A percentile compares a stretch with the other conserved stretches of the same genome.
phyloP scores from a whole-genome alignment of 2,329 filamentous ascomycete genomes.

The Cladosporium cucumerinum region DNA sequence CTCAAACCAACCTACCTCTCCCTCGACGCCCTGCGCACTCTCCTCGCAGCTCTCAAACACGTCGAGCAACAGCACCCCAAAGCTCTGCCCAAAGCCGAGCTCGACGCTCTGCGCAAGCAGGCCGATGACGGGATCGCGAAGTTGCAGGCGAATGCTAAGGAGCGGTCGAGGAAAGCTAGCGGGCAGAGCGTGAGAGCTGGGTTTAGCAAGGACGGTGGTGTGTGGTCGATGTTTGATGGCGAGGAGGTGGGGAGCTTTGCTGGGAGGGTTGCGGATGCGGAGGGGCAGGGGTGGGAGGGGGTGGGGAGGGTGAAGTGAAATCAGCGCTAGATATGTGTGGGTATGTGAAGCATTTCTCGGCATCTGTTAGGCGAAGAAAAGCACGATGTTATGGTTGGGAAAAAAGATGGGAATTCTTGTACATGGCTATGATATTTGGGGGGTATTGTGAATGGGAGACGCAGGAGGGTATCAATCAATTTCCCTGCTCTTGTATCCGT shows the following conservation, averaged over 20 bases:
- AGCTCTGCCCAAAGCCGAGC: conserved; percentile 14
- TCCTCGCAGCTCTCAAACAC: conserved; percentile 21
- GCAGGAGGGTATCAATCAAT: background rate
- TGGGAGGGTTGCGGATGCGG: conserved; percentile 23
- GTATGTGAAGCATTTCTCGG: background rate
- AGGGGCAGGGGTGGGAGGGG: conserved; percentile 32
- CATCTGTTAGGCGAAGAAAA: background rate
- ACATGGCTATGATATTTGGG: background rate
- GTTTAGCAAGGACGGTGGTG: conserved; percentile 7
- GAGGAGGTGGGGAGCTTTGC: conserved; percentile 23
- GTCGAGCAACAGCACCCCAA: conserved; percentile 14
- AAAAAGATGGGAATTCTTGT: background rate
- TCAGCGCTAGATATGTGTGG: no score
- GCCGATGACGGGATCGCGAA: conserved; percentile 21
- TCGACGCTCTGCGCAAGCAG: conserved; percentile 21
- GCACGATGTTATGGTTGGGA: background rate
- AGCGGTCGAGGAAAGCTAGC: conserved; percentile 20
- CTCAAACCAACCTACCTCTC: conserved; percentile 24
- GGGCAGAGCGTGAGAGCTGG: conserved; percentile 16
- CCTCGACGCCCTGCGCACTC: conserved; percentile 27
- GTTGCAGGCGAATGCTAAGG: conserved; percentile 26
- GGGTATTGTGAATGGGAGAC: background rate
- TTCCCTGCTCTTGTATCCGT: background rate
- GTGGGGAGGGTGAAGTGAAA: conserved; percentile 23
- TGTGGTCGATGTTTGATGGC: conserved; percentile 17